Base-by-base conservation (phyloP, 108 stramenopile genomes). In the Cyclostephanos tholiformis region DNA sequence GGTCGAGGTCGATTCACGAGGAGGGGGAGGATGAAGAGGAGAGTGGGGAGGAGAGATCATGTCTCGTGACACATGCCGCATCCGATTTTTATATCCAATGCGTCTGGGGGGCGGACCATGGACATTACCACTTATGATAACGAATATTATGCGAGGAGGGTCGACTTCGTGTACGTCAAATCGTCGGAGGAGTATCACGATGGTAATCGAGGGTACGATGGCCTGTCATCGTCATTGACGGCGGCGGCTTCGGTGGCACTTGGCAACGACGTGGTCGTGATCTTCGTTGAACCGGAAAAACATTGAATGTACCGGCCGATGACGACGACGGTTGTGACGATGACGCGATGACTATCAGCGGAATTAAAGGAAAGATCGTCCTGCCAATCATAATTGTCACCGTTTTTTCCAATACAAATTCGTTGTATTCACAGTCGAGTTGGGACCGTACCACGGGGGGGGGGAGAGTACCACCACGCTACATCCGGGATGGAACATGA, bases 401-500 rank as follows among this genome's bases (percentile, higher is more conserved):
- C 16, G 3, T 46, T 14, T 16, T 16, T 16, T 16, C 44, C 16
- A 46, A 16, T 0, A 46, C 44, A 14, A 46, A 46, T 46, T 46
- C 44, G 44, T 0, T 13, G 3, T 16, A 16, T 46, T 46, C 44
- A 46, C 44, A 1, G 44, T 46, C 44, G 44, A 17, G 16, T 14
- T 46, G 16, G 44, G 44, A 3, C 44, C 44, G 44, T 46, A 46
- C 16, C 2, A 16, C 3, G 41, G 41, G 41, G 41, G 41, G 11
- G 41, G 11, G 41, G 41, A 41, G 11, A 7, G 13, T 46, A 16
- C 44, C 2, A 16, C 16, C 16, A 0, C 0, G 14, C 1, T 16
- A 12, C 16, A 1, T 16, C 44, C 44, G 16, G 67, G 67, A 20
- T 68, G 67, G 67, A 68, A 68, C 35, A 43, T 12, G 13, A 25